Base-by-base conservation (phyloP, 495 filamentous ascomycete species). In the Hyaloscypha hepaticicola region DNA sequence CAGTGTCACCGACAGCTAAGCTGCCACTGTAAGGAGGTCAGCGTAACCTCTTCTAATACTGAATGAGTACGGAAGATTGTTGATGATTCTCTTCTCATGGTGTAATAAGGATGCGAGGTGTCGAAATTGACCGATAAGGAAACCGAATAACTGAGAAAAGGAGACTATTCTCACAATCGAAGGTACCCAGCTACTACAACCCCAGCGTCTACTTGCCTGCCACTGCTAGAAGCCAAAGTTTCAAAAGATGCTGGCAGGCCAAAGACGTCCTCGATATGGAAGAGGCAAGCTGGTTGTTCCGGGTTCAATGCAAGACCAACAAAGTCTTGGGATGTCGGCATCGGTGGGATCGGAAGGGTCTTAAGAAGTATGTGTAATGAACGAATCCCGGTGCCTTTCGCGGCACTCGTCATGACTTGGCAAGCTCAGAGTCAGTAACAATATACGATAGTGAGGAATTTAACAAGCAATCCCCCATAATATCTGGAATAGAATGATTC, bases 261-360 rank as follows among this genome's bases (percentile, higher is more conserved):
- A 69, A 82, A 85, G 9, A 79, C 85, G 64, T 97, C 95, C 71
- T 97, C 95, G 24, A 97, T 84, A 71, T 96, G 91, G 69, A 97
- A 97, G 1, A 96, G 69, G 25, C 80, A 81, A 1, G 75, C 70
- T 5, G 82, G 81, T 49, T 83, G 79, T 61, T 83, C 77, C 9
- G 78, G 78, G 59, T 82, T 81, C 31, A 66, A 34, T 5, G 75
- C 78, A 0, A 69, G 74, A 7, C 77, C 80, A 29, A 76, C 75
- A 25, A 70, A 78, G 28, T 80, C 77, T 24, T 79, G 74, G 0
- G 76, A 66, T 0, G 81, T 80, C 29, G 84, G 85, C 3, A 75
- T 69, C 4, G 77, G 70, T 1, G 91, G 90, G 28, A 95, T 79
- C 0, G 96, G 93, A 22, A 99, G 81, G 61, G 82, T 83, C 57